Evolutionary conservation across 208 protist genomes (phyloP).

Genomic region (Crithidia acanthocephali): DNA sequence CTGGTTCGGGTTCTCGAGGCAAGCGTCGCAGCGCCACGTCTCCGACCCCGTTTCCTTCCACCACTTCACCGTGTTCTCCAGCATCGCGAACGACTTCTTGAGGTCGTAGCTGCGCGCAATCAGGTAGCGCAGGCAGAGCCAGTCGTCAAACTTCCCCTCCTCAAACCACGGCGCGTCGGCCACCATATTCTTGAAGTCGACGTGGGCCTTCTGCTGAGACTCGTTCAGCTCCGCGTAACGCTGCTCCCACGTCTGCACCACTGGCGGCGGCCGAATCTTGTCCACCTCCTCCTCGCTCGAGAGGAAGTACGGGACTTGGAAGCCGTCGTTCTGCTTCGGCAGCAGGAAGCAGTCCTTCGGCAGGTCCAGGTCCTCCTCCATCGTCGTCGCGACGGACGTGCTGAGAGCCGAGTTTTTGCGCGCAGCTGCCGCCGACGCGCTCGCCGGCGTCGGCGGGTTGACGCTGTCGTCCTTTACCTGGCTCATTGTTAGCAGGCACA

Average conservation of each 20-base stretch:
- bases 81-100: slow-evolving; percentile 68
- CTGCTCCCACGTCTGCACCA: slow-evolving; percentile 81
- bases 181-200: slow-evolving; percentile 48
- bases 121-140: slow-evolving; percentile 75
- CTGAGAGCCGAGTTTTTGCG: not conserved
- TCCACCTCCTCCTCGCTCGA: slow-evolving; percentile 53
- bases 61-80: slow-evolving; percentile 77
- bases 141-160: slow-evolving; percentile 55
- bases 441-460: not conserved
- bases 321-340: slow-evolving; percentile 72
- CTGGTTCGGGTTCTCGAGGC: slow-evolving; percentile 63
- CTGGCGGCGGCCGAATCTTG: slow-evolving; percentile 68
- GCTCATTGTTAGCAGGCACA: not conserved
- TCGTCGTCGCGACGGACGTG: not conserved
- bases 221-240: slow-evolving; percentile 58
- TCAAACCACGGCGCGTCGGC: slow-evolving; percentile 61
- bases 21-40: slow-evolving; percentile 60
- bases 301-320: slow-evolving; percentile 84
- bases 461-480: not conserved
- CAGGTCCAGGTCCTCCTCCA: slow-evolving; percentile 35
- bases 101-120: slow-evolving; percentile 69
- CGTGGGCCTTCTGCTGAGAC: slow-evolving; percentile 42
- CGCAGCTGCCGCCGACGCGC: not conserved
- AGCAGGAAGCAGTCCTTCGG: slow-evolving; percentile 73
- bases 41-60: slow-evolving; percentile 58